A percentile compares a stretch with the other conserved stretches of the same genome.
phyloP scores from a whole-genome alignment of 2,329 filamentous ascomycete genomes.

The Chaetomium strumarium region DNA sequence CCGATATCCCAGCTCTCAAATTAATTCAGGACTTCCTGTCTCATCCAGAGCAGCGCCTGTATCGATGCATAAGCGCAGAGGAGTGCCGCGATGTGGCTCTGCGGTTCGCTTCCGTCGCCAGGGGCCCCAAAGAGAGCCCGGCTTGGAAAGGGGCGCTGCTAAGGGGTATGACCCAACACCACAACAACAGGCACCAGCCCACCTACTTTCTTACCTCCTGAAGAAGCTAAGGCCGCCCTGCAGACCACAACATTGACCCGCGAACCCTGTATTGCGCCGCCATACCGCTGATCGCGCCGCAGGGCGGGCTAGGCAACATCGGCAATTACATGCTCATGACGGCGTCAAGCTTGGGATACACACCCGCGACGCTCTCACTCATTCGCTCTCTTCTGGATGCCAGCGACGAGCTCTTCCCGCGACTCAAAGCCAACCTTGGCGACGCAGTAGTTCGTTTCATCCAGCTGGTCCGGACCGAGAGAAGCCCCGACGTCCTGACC shows the following conservation, averaged over 20 bases:
- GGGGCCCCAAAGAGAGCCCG: conserved; percentile 6
- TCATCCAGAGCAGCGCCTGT: conserved; percentile 10
- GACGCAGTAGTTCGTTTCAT: conserved; percentile 23
- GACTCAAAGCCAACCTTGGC: conserved; percentile 14
- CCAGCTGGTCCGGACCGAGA: conserved; percentile 16
- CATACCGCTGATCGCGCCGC: conserved; percentile 23
- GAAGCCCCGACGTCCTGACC: conserved; percentile 33
- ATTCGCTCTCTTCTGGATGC: conserved; percentile 19
- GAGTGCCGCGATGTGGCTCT: conserved; percentile 22
- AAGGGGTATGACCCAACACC: conserved; percentile 11
- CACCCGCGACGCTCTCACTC: conserved; percentile 33
- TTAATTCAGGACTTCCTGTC: conserved; percentile 24
- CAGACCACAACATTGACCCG: conserved; percentile 24
- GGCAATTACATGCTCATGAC: conserved; percentile 33
- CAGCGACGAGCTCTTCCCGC: conserved; percentile 4
- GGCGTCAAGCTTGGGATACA: conserved; percentile 30
- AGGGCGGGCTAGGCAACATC: conserved; percentile 17
- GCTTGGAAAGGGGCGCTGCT: conserved; percentile 25
- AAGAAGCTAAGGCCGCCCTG: neutral
- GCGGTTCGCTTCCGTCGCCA: conserved; percentile 25
- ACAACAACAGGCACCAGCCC: no score
- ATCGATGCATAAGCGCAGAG: conserved; percentile 19
- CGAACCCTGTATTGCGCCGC: conserved; percentile 32
- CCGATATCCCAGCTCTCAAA: conserved; percentile 26
- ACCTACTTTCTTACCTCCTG: neutral